A percentile compares a stretch with the other conserved stretches of the same genome.
These are phyloP conservation scores for Centrapalus pauciflorus DNA, from an alignment of 129 eudicot genomes.

Conservation along the genomic window DNA sequence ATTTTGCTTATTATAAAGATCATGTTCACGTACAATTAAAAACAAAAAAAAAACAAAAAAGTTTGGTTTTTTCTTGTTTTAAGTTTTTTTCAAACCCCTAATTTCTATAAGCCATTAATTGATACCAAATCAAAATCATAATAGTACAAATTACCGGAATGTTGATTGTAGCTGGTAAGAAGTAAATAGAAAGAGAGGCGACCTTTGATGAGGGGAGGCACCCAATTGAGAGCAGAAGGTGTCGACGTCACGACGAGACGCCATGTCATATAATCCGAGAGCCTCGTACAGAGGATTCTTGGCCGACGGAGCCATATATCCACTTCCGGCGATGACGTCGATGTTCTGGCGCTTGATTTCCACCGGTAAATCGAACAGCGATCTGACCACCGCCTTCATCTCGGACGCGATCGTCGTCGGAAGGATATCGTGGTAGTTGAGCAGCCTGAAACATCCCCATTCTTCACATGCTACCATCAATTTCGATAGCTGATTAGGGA, in stretches of 20 bases:
- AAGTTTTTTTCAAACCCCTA: no score
- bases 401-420: slow-evolving; percentile 45
- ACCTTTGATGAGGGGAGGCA: slow-evolving; percentile 65
- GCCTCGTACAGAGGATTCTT: slow-evolving; percentile 72
- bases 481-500: slow-evolving; percentile 33
- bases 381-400: slow-evolving; percentile 55
- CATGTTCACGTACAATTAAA: no score
- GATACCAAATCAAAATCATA: no score
- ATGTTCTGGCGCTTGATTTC: slow-evolving; percentile 57
- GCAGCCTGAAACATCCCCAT: slow-evolving; percentile 74
- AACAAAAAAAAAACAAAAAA: background rate
- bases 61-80: background rate
- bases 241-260: slow-evolving; percentile 39
- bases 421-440: slow-evolving; percentile 44
- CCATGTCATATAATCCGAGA: slow-evolving; percentile 56
- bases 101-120: background rate
- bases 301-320: slow-evolving; percentile 53
- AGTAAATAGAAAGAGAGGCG: background rate
- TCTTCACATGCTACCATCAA: slow-evolving; percentile 54
- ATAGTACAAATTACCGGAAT: no score
- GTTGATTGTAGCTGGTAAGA: background rate
- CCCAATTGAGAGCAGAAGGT: slow-evolving; percentile 51
- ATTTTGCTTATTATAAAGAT: no score
- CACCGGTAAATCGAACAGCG: slow-evolving; percentile 54
- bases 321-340: slow-evolving; percentile 62